A percentile compares a stretch with the other conserved stretches of the same genome.
Conservation (phyloP, 257 asterid species). For the Coffea eugenioides region DNA sequence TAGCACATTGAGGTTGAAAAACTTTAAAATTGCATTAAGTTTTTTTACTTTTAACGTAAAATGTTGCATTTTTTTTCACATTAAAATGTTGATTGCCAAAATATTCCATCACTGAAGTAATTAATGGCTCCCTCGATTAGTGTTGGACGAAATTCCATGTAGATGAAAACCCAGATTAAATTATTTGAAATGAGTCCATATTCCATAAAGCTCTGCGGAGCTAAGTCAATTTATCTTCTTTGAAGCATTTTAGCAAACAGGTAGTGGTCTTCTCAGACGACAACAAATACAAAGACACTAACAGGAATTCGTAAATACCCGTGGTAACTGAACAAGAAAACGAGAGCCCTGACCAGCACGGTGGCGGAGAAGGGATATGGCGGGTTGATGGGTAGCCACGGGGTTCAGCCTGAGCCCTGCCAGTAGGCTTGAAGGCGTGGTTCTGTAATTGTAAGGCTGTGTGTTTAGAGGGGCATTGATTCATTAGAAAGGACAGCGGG, state of each 20-base stretch:
- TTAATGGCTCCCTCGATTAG: background rate
- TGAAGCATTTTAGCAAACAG: conserved; percentile 7
- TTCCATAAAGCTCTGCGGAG: background rate
- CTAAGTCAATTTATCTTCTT: background rate
- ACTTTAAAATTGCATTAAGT: background rate
- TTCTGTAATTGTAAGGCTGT: no score
- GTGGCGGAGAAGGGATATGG: background rate
- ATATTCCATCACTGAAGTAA: background rate
- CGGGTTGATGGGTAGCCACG: background rate
- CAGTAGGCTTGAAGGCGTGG: no score
- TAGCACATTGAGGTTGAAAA: background rate
- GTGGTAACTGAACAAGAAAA: background rate
- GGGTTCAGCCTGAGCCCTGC: no score
- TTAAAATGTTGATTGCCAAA: background rate
- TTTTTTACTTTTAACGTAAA: background rate
- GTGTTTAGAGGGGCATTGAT: no score
- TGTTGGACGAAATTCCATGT: background rate
- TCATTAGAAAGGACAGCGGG: no score
- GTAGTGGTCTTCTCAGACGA: background rate
- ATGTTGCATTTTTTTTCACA: background rate
- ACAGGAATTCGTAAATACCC: background rate
- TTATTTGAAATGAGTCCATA: background rate
- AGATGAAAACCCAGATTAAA: background rate
- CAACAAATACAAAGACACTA: background rate
- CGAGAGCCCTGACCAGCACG: background rate